These are phyloP conservation scores for Jackrogersella multiformis DNA, from an alignment of 495 filamentous ascomycete species.

Conservation along the genomic window DNA sequence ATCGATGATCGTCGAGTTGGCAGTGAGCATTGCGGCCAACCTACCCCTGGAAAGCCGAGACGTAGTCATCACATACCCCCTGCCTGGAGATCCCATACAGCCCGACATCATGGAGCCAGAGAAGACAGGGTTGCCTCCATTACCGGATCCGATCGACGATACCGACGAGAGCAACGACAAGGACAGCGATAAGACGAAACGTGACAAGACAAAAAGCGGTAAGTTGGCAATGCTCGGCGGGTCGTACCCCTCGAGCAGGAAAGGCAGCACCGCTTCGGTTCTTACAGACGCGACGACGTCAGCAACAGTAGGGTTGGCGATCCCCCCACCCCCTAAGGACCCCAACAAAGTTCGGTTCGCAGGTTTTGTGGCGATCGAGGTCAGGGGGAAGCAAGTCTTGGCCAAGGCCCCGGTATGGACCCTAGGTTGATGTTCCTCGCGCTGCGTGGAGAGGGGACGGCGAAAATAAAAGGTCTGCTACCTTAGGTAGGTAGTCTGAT, in stretches of 20 bases:
- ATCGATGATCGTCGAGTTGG: slow-evolving; percentile 92
- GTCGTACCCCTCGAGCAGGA: slow-evolving; percentile 48
- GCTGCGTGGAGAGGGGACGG: neutral
- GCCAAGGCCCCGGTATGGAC: slow-evolving; percentile 92
- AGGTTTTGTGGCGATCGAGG: slow-evolving; percentile 85
- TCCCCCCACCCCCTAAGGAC: slow-evolving; percentile 51
- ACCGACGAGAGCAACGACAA: slow-evolving; percentile 55
- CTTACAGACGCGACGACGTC: slow-evolving; percentile 47
- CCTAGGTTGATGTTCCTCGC: slow-evolving; percentile 49
- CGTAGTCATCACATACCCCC: slow-evolving; percentile 84
- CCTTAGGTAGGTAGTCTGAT: slow-evolving; percentile 23
- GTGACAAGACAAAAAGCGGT: slow-evolving; percentile 49
- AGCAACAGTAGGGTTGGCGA: slow-evolving; percentile 50
- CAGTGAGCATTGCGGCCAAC: slow-evolving; percentile 84
- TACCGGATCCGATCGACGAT: slow-evolving; percentile 65
- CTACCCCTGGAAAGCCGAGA: slow-evolving; percentile 92
- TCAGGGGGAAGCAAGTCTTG: slow-evolving; percentile 82
- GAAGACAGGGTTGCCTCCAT: slow-evolving; percentile 71
- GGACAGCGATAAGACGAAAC: slow-evolving; percentile 56
- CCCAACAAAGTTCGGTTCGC: slow-evolving; percentile 75
- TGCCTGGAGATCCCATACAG: slow-evolving; percentile 73
- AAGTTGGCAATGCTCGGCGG: slow-evolving; percentile 47
- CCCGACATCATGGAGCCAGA: slow-evolving; percentile 86
- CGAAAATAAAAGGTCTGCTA: no score
- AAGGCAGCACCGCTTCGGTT: slow-evolving; percentile 49